Conservation (phyloP, 306 rosid species). For the Medicago ruthenica region DNA sequence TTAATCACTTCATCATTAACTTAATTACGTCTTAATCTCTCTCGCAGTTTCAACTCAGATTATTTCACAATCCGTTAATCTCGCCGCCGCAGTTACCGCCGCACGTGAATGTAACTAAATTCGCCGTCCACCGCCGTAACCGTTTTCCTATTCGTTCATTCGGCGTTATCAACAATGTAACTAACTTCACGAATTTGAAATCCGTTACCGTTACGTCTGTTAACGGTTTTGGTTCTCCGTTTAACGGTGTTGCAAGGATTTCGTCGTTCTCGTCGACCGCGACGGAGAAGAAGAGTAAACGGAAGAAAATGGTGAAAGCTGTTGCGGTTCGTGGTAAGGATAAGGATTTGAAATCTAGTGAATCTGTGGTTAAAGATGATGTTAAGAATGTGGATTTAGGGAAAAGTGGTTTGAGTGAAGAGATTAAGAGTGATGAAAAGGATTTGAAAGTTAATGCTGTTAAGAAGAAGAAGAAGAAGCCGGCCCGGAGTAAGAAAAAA, state of each 20-base stretch:
- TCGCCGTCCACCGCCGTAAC: slow-evolving; percentile 39
- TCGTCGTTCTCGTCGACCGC: slow-evolving; percentile 52
- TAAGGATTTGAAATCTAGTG: slow-evolving; percentile 37
- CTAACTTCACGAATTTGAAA: slow-evolving; percentile 24
- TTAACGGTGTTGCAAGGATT: slow-evolving; percentile 40
- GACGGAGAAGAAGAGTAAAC: slow-evolving; percentile 39
- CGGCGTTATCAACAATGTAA: slow-evolving; percentile 18
- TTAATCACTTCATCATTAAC: background rate
- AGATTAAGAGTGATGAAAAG: slow-evolving; percentile 34
- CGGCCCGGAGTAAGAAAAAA: slow-evolving; percentile 62
- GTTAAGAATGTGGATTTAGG: slow-evolving; percentile 10
- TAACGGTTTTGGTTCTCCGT: slow-evolving; percentile 35
- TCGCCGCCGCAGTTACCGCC: slow-evolving; percentile 44
- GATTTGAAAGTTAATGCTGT: slow-evolving; percentile 44
- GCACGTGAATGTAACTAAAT: slow-evolving; percentile 34
- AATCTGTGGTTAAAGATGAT: slow-evolving; percentile 46
- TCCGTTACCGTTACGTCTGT: slow-evolving; percentile 37
- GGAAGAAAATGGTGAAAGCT: slow-evolving; percentile 50
- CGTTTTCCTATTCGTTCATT: slow-evolving; percentile 40
- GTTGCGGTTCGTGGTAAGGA: slow-evolving; percentile 42
- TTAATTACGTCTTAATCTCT: slow-evolving; percentile 6
- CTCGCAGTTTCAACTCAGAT: slow-evolving; percentile 66
- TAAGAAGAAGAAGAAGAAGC: slow-evolving; percentile 55
- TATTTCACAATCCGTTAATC: slow-evolving; percentile 45
- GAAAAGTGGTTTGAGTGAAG: slow-evolving; percentile 33